Percentiles rank a stretch among this genome's conserved stretches.
Conservation (phyloP, 108 stramenopile genomes). For the Nannochloropsis oceanica region DNA sequence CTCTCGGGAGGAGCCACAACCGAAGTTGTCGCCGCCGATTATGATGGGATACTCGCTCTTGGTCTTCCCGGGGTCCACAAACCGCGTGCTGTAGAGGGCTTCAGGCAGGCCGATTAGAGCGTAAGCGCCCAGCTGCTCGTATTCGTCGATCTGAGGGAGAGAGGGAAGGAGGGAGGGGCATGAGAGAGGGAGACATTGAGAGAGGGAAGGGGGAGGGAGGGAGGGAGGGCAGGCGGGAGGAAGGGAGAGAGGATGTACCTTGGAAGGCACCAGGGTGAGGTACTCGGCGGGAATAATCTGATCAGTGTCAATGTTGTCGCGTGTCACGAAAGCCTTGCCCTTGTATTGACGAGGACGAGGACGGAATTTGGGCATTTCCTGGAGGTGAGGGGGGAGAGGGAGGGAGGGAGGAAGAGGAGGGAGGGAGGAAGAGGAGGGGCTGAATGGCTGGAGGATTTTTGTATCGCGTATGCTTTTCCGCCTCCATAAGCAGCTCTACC, state of each 20-base stretch:
- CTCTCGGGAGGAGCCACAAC: conserved; percentile 31
- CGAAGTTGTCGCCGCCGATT: conserved; percentile 33
- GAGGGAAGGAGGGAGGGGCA: neutral
- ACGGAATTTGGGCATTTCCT: conserved; percentile 22
- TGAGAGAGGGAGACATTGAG: neutral
- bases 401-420: neutral
- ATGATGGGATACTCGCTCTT: conserved; percentile 26
- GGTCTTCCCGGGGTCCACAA: conserved; percentile 14
- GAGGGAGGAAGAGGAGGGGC: neutral
- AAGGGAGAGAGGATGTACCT: neutral
- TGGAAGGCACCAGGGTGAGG: conserved; percentile 24
- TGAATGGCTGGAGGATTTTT: too few relatives aligned
- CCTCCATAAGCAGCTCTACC: too few relatives aligned
- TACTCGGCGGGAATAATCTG: conserved; percentile 30
- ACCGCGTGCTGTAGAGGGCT: conserved; percentile 4
- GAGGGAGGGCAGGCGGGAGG: neutral
- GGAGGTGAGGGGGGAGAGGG: neutral
- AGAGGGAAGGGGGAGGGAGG: neutral
- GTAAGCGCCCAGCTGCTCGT: conserved; percentile 27
- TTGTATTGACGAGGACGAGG: conserved; percentile 7
- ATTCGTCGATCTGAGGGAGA: conserved; percentile 10
- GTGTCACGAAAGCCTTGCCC: conserved; percentile 14
- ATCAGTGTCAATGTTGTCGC: conserved; percentile 28
- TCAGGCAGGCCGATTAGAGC: conserved; percentile 19
- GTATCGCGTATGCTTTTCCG: too few relatives aligned